Percentiles rank a stretch among this genome's conserved stretches.
Evolutionary conservation across 2,329 filamentous ascomycete genomes (phyloP).

Genomic region (Colletotrichum spaethianum): DNA sequence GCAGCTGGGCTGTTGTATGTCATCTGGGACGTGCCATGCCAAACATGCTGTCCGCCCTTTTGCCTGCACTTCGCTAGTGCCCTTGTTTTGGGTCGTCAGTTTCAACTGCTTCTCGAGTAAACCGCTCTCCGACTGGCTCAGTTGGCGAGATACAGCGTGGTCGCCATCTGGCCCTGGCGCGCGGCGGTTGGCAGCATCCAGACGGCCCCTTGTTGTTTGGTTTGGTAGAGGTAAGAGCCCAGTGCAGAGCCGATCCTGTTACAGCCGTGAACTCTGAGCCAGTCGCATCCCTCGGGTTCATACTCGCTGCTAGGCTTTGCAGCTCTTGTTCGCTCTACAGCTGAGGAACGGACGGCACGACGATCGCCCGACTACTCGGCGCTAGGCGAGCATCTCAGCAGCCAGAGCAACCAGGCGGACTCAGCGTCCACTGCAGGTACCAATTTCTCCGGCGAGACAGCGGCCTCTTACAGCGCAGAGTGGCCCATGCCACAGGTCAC

Average conservation of each 20-base stretch:
- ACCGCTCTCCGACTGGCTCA: constrained; percentile 28
- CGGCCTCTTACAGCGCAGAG: constrained; percentile 27
- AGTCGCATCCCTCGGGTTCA: constrained; percentile 8
- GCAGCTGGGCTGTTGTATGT: constrained; percentile 20
- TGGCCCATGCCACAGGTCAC: constrained; percentile 29
- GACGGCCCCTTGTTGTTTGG: constrained; percentile 18
- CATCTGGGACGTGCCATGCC: constrained; percentile 25
- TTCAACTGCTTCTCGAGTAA: constrained; percentile 30
- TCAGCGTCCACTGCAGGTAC: constrained; percentile 33
- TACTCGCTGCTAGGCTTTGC: constrained; percentile 10
- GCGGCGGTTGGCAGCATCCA: constrained; percentile 16
- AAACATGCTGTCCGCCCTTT: neutral
- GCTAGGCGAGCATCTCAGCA: constrained; percentile 22
- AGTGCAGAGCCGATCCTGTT: constrained; percentile 29
- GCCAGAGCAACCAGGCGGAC: constrained; percentile 26
- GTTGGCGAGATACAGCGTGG: constrained; percentile 16
- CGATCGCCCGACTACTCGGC: neutral
- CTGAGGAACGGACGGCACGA: constrained; percentile 14
- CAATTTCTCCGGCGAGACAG: constrained; percentile 36
- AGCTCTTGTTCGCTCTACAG: constrained; percentile 13
- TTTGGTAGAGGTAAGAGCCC: constrained; percentile 15
- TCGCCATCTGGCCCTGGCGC: constrained; percentile 28
- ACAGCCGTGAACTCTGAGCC: constrained; percentile 30
- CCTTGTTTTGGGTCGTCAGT: constrained; percentile 30
- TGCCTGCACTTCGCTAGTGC: constrained; percentile 23